A percentile compares a stretch with the other conserved stretches of the same genome.
Evolutionary conservation across 2,329 filamentous ascomycete species (phyloP).

Genomic region (Aspergillus sp.): DNA sequence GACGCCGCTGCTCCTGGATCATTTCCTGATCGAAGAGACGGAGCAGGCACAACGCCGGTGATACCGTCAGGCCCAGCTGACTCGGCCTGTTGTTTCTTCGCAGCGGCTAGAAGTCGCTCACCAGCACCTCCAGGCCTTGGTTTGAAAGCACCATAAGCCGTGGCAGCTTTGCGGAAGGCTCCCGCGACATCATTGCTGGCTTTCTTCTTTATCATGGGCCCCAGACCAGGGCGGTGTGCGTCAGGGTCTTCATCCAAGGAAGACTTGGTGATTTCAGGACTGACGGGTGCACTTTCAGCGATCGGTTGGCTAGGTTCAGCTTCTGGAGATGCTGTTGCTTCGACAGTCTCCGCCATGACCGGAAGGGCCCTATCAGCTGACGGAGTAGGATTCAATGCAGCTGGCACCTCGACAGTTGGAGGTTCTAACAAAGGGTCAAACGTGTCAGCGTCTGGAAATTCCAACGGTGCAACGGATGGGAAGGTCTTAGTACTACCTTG

Average conservation of each 20-base stretch:
- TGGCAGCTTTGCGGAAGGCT: slow-evolving; percentile 76
- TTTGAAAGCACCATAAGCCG: slow-evolving; percentile 71
- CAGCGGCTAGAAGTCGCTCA: slow-evolving; percentile 66
- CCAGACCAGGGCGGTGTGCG: slow-evolving; percentile 69
- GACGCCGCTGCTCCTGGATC: slow-evolving; percentile 35
- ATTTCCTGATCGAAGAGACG: slow-evolving; percentile 47
- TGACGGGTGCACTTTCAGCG: slow-evolving; percentile 9
- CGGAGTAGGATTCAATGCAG: slow-evolving; percentile 21
- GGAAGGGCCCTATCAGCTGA: slow-evolving; percentile 10
- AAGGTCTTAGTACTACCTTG: slow-evolving; percentile 31
- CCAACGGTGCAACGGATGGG: slow-evolving; percentile 31
- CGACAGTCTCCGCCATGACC: slow-evolving; percentile 7
- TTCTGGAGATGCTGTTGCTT: slow-evolving; percentile 7
- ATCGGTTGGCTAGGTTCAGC: slow-evolving; percentile 8
- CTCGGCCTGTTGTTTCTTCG: slow-evolving; percentile 52
- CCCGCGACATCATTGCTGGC: slow-evolving; percentile 69
- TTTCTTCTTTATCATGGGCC: slow-evolving; percentile 86
- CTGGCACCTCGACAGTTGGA: slow-evolving; percentile 17
- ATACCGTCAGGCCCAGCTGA: slow-evolving; percentile 80
- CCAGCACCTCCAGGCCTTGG: slow-evolving; percentile 83
- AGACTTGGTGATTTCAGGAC: slow-evolving; percentile 12
- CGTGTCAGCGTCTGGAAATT: slow-evolving; percentile 30
- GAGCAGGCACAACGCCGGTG: slow-evolving; percentile 80
- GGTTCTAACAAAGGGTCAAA: slow-evolving; percentile 15
- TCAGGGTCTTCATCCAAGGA: slow-evolving; percentile 49